Evolutionary conservation across 805 yeast species (phyloP).

Genomic region (Kluyveromyces starmeri): DNA sequence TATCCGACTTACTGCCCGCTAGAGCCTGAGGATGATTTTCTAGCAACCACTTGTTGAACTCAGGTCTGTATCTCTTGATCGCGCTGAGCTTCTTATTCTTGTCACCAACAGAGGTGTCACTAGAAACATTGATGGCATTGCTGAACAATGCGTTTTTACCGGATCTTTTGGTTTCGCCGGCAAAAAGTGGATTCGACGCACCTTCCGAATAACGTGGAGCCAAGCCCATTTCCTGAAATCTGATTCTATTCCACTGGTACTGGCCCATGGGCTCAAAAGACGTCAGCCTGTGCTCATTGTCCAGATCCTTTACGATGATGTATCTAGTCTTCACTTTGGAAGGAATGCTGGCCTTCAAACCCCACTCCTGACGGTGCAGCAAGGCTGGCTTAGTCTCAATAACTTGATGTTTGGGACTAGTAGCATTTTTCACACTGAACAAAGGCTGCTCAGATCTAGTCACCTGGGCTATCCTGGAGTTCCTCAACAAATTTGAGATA

Average conservation of each 20-base stretch:
- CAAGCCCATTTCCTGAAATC: constrained; percentile 62
- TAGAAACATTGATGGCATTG: constrained; percentile 12
- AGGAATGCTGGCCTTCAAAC: constrained; percentile 66
- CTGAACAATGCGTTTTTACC: constrained; percentile 17
- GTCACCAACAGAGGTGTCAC: constrained; percentile 11
- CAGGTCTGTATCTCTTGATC: constrained; percentile 40
- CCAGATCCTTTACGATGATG: constrained; percentile 57
- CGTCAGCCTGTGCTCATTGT: constrained; percentile 57
- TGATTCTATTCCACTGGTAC: constrained; percentile 47
- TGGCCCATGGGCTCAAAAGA: constrained; percentile 58
- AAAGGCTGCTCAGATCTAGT: constrained; percentile 21
- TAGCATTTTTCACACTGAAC: constrained; percentile 13
- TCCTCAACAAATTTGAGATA: constrained; percentile 21
- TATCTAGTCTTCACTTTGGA: constrained; percentile 47
- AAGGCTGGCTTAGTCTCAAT: constrained; percentile 61
- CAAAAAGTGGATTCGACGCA: constrained; percentile 30
- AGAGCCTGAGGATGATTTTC: constrained; percentile 39
- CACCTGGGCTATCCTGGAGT: constrained; percentile 30
- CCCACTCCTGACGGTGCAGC: constrained; percentile 60
- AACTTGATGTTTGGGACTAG: constrained; percentile 61
- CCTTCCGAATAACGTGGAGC: constrained; percentile 25
- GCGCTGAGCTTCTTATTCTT: constrained; percentile 29
- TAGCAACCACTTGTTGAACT: constrained; percentile 48
- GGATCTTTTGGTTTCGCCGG: constrained; percentile 10
- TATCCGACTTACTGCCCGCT: constrained; percentile 18